Base-by-base conservation (phyloP, 2,329 filamentous ascomycete species). In the Hypoxylon sp. region DNA sequence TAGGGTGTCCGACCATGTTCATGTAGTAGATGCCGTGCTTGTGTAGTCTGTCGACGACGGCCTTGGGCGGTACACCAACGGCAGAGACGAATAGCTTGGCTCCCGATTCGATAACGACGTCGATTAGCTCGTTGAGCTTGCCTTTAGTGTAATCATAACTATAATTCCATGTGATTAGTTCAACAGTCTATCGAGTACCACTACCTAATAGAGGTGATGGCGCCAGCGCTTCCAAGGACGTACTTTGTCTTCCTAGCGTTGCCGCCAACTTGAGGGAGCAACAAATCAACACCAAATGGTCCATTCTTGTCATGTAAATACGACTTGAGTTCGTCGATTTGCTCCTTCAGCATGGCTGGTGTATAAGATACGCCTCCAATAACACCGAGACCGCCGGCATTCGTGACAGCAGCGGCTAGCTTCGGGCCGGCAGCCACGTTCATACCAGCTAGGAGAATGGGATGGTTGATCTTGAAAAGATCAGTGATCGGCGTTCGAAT, bases 1-100 rank as follows among this genome's bases (percentile, higher is more conserved):
- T 99, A 79, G 96, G 95, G 87, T 99, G 96, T 74, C 96, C 96
- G 80, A 99, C 94, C 96, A 99, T 99, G 91, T 99, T 99, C 96
- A 98, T 98, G 88, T 97, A 97, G 74, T 97, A 87, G 74, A 99
- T 88, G 74, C 94, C 94, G 77, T 90, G 85, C 78, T 90, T 88
- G 88, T 99, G 96, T 51, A 99, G 90, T 79, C 89, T 92, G 73
- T 98, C 94, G 77, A 99, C 94, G 65, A 98, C 91, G 74, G 88
- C 85, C 83, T 93, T 93, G 73, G 96, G 94, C 47, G 96, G 94
- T 26, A 98, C 92, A 77, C 96, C 96, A 80, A 99, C 94, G 77
- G 96, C 96, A 57, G 93, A 98, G 76, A 99, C 96, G 84, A 99
- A 99, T 67, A 99, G 90, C 82, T 90, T 94, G 68, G 94, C 92